Conservation (phyloP, 768 basidiomycete genomes). For the Termitomyces bulborhizus region DNA sequence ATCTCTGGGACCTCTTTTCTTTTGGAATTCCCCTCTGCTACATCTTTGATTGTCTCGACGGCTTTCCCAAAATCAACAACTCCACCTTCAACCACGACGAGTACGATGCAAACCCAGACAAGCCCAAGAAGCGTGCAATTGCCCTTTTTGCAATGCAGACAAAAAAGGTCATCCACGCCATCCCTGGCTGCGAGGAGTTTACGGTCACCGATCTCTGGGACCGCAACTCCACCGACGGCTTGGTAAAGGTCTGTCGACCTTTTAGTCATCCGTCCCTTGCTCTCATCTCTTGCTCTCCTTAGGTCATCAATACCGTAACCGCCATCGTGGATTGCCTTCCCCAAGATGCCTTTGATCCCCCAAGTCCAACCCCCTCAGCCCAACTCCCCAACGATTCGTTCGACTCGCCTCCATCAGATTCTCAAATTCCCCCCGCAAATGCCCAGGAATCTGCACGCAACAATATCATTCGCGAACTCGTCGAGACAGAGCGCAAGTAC, state of each 20-base stretch:
- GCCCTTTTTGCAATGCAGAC: constrained; percentile 88
- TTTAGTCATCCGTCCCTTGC: not conserved
- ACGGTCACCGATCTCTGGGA: constrained; percentile 90
- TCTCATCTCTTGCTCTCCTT: not conserved
- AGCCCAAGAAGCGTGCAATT: constrained; percentile 84
- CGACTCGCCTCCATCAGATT: constrained; percentile 48
- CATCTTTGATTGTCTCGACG: constrained; percentile 87
- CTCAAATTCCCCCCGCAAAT: constrained; percentile 35
- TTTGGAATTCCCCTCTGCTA: constrained; percentile 92
- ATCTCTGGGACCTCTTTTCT: constrained; percentile 92
- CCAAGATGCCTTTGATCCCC: constrained; percentile 53
- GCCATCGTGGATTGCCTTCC: constrained; percentile 78
- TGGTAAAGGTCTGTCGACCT: constrained; percentile 74
- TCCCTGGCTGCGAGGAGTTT: constrained; percentile 74
- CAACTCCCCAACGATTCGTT: constrained; percentile 52
- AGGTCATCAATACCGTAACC: constrained; percentile 90
- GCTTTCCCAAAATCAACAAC: constrained; percentile 50
- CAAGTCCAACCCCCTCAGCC: constrained; percentile 47
- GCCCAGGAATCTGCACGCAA: constrained; percentile 64
- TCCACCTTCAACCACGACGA: constrained; percentile 62
- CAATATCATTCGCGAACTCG: constrained; percentile 81
- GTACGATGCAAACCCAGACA: constrained; percentile 69
- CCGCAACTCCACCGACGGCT: constrained; percentile 85
- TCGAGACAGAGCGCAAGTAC: constrained; percentile 94
- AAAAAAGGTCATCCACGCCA: constrained; percentile 49